Conservation (phyloP, 164 flowering plant species). For the Cinnamomum micranthum region DNA sequence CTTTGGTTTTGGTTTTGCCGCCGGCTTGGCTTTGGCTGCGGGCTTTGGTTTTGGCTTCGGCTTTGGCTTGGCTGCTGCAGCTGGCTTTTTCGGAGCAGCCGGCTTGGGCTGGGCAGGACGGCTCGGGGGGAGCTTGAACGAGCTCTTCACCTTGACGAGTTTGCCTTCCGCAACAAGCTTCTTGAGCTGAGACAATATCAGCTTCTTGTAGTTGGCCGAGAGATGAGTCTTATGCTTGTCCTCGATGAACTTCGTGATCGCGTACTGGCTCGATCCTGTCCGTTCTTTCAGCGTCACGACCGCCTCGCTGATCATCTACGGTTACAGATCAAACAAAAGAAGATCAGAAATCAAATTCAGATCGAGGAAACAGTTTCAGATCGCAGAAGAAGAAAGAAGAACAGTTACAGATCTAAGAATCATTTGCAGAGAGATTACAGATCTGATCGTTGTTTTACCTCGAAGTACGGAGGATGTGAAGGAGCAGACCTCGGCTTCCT, state of each 20-base stretch:
- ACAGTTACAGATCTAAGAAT: not conserved
- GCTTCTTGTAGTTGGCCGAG: slow-evolving; percentile 40
- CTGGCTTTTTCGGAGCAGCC: not conserved
- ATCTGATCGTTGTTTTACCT: slow-evolving; percentile 22
- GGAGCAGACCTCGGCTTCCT: slow-evolving; percentile 28
- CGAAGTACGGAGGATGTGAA: slow-evolving; percentile 47
- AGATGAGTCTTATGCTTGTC: slow-evolving; percentile 30
- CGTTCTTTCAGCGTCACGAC: slow-evolving; percentile 42
- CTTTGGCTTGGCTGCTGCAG: not conserved
- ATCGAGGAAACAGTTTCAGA: not conserved
- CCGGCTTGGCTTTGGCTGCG: not conserved
- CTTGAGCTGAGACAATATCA: slow-evolving; percentile 40
- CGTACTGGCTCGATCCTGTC: slow-evolving; percentile 47
- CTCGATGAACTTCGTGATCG: slow-evolving; percentile 45
- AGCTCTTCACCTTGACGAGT: slow-evolving; percentile 39
- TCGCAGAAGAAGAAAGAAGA: too few relatives aligned
- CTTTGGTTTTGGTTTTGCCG: not conserved
- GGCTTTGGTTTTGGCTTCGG: not conserved
- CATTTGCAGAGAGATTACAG: not conserved
- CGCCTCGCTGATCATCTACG: slow-evolving; percentile 53
- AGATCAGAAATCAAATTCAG: not conserved
- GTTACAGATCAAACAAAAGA: not conserved
- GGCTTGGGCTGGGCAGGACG: not conserved
- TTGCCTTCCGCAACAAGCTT: slow-evolving; percentile 29
- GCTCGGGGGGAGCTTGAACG: slow-evolving; percentile 27